Evolutionary conservation across 257 asterid genomes (phyloP), one percentile per base, ranked within the genome.

Genomic region (Orobanche coerulescens): DNA sequence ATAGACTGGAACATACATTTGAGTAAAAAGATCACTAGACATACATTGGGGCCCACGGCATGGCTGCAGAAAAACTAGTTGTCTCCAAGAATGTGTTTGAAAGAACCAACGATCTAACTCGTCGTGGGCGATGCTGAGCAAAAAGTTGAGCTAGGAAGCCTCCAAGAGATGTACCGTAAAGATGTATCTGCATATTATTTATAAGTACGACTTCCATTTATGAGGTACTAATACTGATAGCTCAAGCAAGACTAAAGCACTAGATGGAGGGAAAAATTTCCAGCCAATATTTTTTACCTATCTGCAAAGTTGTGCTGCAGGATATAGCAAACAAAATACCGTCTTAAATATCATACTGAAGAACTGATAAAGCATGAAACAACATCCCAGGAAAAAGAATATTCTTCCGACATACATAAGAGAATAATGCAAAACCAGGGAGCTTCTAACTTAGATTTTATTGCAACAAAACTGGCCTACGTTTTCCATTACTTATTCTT

Each of bases 31-130:
- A 30, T 61, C 40, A 42, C 31, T 14, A 59, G 50, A 82, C 92
- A 58, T 89, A 93, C 99, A 93, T 57, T 39, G 96, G 96, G 69
- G 95, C 82, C 99, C 99, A 93, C 10, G 97, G 99, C 96, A 93
- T 93, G 76, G 90, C 81, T 15, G 97, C 82, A 40, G 95, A 67
- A 74, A 89, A 89, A 81, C 79, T 78, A 80, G 81, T 77, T 4
- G 99, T 86, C 80, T 89, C 99, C 81, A 89, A 66, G 72, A 84
- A 93, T 50, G 99, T 78, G 76, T 93, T 93, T 44, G 99, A 93
- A 62, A 93, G 92, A 60, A 93, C 80, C 87, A 93, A 72, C 24
- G 99, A 93, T 74, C 69, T 79, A 74, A 93, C 99, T 71, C 99
- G 78, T 28, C 97, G 85, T 7, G 99, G 99, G 50, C 96, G 96